These are phyloP conservation scores for Aspergillus novoparasiticus DNA, from an alignment of 2,329 filamentous ascomycete genomes.

Conservation along the genomic window DNA sequence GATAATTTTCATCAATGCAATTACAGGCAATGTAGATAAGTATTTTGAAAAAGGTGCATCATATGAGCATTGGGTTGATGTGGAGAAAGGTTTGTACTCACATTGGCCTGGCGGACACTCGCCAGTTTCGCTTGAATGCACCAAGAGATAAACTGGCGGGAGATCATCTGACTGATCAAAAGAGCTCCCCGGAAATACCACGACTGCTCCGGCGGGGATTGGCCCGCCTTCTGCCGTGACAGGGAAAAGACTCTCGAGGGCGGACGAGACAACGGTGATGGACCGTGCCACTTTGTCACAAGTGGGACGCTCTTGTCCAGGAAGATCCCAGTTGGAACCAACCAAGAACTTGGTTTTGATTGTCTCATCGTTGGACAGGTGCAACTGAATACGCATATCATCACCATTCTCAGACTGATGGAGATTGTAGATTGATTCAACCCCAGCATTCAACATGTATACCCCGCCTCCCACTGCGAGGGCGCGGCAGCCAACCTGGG, in stretches of 20 bases:
- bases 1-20: constrained; percentile 79
- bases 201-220: constrained; percentile 66
- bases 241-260: constrained; percentile 69
- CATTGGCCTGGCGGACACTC: constrained; percentile 88
- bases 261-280: constrained; percentile 69
- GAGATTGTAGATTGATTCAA: constrained; percentile 45
- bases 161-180: constrained; percentile 31
- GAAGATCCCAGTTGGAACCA: constrained; percentile 42
- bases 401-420: constrained; percentile 16
- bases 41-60: constrained; percentile 73
- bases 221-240: constrained; percentile 73
- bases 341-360: constrained; percentile 42
- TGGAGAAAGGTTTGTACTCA: constrained; percentile 60
- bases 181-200: constrained; percentile 41
- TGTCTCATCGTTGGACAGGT: constrained; percentile 40
- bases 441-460: constrained; percentile 78
- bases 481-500: constrained; percentile 88
- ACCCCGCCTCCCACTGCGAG: constrained; percentile 87
- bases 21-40: constrained; percentile 99
- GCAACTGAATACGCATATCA: constrained; percentile 28
- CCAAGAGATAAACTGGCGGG: constrained; percentile 62
- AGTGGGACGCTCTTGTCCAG: constrained; percentile 20
- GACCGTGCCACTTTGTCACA: constrained; percentile 57
- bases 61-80: constrained; percentile 52
- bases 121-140: constrained; percentile 87